Percentiles rank a stretch among this genome's conserved stretches.
phyloP scores from a whole-genome alignment of 2,329 filamentous ascomycete genomes.

The Cytospora piceae region DNA sequence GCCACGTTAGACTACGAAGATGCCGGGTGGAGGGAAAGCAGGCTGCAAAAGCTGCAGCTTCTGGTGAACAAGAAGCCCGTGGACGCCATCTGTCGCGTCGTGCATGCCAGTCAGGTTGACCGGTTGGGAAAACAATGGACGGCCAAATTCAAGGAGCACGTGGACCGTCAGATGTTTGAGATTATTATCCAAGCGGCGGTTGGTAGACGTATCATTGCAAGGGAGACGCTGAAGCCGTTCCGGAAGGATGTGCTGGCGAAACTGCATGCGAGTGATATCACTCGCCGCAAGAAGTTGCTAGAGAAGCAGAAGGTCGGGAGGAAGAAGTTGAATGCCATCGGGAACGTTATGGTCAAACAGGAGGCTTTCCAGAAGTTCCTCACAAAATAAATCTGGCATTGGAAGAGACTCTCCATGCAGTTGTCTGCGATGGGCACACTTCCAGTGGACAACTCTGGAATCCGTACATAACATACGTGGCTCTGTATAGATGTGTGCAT shows the following conservation, averaged over 20 bases:
- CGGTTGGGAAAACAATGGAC: constrained; percentile 87
- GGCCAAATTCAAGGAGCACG: constrained; percentile 93
- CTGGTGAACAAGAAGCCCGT: constrained; percentile 93
- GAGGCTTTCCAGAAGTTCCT: constrained; percentile 94
- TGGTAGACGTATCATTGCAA: constrained; percentile 79
- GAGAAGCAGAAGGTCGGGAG: constrained; percentile 97
- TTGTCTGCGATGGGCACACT: neutral
- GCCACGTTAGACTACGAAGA: constrained; percentile 97
- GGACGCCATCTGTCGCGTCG: constrained; percentile 89
- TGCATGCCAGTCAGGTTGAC: constrained; percentile 81
- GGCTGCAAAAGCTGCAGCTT: constrained; percentile 86
- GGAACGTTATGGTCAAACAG: constrained; percentile 95
- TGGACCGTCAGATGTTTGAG: constrained; percentile 94
- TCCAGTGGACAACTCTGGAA: neutral
- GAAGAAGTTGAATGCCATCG: constrained; percentile 81
- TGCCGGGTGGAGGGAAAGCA: constrained; percentile 79
- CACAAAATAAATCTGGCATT: constrained; percentile 61
- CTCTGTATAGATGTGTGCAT: neutral
- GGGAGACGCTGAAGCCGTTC: constrained; percentile 96
- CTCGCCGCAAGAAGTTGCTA: constrained; percentile 79
- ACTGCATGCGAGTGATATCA: constrained; percentile 87
- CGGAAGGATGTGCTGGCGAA: constrained; percentile 94
- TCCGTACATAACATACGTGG: neutral
- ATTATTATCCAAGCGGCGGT: constrained; percentile 91
- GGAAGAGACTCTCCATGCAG: neutral